Base-by-base conservation (phyloP, 208 protist species). In the Trypanosomatidae sp. region DNA sequence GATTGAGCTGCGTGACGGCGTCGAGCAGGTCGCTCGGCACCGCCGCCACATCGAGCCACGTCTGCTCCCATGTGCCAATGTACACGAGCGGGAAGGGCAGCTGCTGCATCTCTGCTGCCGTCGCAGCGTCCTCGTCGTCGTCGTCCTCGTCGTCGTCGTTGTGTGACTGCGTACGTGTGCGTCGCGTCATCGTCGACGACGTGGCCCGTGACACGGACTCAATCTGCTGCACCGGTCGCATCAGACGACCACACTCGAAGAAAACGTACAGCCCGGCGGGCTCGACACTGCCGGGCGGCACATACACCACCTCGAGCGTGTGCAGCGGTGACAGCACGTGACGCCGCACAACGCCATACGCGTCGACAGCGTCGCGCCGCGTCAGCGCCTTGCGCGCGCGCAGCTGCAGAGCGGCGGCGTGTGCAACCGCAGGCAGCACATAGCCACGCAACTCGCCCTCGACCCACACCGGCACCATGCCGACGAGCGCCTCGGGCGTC, bases 21-120 rank as follows among this genome's bases (percentile, higher is more conserved):
- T 96, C 88, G 15, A 80, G 27, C 7, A 90, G 65, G 41, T 98
- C 94, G 20, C 79, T 73, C 24, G 75, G 62, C 10, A 92, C 60
- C 13, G 68, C 66, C 5, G 96, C 96, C 49, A 99, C 98, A 53
- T 98, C 76, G 48, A 99, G 75, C 73, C 96, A 99, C 11, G 84
- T 78, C 72, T 99, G 97, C 80, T 99, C 98, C 55, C 97, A 94
- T 23, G 96, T 83, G 19, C 97, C 97, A 41, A 99, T 93, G 30
- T 71, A 94, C 20, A 82, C 62, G 7, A 92, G 55, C 7, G 74
- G 76, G 51, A 89, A 91, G 21, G 77, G 61, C 15, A 69, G 37
- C 4, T 50, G 32, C 86, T 48, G 15, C 7, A 19, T 50, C 33
- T 92, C 68, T 13, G 43, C 45, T 10, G 43, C 15, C n/a, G 50